phyloP scores from a whole-genome alignment of 2,329 filamentous ascomycete species.

The Scedosporium aurantiacum region DNA sequence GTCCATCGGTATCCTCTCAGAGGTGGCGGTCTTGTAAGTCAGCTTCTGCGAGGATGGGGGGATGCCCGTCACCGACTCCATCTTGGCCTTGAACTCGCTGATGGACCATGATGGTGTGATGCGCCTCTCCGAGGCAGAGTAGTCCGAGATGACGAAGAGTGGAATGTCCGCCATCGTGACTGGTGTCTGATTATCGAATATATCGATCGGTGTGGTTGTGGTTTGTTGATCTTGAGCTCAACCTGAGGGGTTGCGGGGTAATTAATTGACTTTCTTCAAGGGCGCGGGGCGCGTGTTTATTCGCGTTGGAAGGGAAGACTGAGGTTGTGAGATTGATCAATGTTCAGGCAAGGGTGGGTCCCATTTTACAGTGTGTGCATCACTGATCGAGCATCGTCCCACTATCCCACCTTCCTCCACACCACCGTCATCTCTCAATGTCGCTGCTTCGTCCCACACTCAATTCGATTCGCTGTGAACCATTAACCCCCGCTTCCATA shows the following conservation, averaged over 20 bases:
- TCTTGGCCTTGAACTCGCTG: slow-evolving; percentile 68
- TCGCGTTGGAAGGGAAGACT: no score
- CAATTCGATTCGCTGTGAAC: no score
- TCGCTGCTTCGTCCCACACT: no score
- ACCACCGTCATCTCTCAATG: no score
- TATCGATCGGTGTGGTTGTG: neutral
- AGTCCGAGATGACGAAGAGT: slow-evolving; percentile 63
- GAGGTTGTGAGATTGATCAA: no score
- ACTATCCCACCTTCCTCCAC: no score
- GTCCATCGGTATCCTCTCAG: slow-evolving; percentile 51
- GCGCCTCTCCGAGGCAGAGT: slow-evolving; percentile 74
- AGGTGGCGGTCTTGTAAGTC: slow-evolving; percentile 51
- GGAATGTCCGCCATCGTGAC: slow-evolving; percentile 59
- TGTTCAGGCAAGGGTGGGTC: no score
- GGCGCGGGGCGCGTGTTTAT: no score
- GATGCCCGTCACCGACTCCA: slow-evolving; percentile 88
- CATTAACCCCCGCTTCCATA: no score
- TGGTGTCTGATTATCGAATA: neutral
- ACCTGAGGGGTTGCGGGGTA: neutral
- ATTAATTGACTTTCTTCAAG: neutral
- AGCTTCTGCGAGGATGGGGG: slow-evolving; percentile 71
- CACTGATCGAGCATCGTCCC: no score
- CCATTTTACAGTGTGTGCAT: no score
- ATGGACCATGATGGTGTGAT: slow-evolving; percentile 90
- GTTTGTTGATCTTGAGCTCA: no score